Evolutionary conservation across 2,329 filamentous ascomycete species (phyloP).

Genomic region (Curvularia eragrostidis): DNA sequence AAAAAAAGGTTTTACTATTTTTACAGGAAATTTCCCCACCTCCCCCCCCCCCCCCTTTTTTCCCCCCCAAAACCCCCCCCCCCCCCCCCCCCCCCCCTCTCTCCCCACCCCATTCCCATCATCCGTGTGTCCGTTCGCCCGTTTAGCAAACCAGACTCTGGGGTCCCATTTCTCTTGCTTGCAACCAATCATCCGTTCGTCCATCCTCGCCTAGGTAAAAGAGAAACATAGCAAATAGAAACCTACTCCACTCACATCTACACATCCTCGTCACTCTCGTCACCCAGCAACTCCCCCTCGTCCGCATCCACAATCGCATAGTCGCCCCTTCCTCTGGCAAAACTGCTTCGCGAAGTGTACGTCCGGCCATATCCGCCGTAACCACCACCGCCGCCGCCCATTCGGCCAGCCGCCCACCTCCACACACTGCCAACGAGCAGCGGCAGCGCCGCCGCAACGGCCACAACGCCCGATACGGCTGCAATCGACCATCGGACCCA

Average conservation of each 20-base stretch:
- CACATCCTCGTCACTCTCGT: conserved; percentile 91
- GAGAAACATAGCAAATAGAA: not conserved
- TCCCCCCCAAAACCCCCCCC: not conserved
- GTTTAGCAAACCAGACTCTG: not conserved
- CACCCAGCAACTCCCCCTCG: conserved; percentile 91
- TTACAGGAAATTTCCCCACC: no score
- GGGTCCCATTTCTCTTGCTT: not conserved
- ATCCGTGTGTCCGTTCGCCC: not conserved
- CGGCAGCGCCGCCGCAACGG: conserved; percentile 63
- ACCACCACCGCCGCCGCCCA: conserved; percentile 60
- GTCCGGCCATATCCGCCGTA: conserved; percentile 53
- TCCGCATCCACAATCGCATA: conserved; percentile 90
- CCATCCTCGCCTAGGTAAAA: not conserved
- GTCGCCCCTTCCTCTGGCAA: conserved; percentile 84
- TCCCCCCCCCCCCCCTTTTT: no score
- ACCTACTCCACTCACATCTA: conserved; percentile 44
- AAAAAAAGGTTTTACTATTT: no score
- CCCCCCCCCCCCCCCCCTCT: not conserved
- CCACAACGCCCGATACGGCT: conserved; percentile 61
- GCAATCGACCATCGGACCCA: conserved; percentile 78
- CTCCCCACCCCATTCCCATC: not conserved
- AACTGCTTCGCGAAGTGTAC: conserved; percentile 88
- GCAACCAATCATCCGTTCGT: not conserved
- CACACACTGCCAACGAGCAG: conserved; percentile 75
- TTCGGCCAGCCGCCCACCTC: conserved; percentile 63